Percentiles rank a stretch among this genome's conserved stretches.
phyloP scores from a whole-genome alignment of 306 rosid species.

The Quercus suber region DNA sequence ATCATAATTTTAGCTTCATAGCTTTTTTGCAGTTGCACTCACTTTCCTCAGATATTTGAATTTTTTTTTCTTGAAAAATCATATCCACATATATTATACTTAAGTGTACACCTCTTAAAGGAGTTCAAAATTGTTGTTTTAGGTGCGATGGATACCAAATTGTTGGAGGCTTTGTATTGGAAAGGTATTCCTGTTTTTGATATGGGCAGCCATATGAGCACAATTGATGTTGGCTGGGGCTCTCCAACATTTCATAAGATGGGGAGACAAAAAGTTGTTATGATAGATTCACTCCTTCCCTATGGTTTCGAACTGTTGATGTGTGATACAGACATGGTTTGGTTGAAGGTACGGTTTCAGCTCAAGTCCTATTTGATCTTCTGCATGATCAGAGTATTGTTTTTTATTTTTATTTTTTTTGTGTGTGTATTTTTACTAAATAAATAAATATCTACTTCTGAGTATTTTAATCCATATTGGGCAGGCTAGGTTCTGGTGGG shows the following conservation, averaged over 20 bases:
- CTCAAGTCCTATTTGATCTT: not conserved
- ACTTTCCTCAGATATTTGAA: slow-evolving; percentile 2
- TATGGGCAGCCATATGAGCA: slow-evolving; percentile 99
- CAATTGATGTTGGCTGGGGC: slow-evolving; percentile 97
- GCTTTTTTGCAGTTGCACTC: slow-evolving; percentile 2
- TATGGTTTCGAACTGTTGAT: slow-evolving; percentile 81
- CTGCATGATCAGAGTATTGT: not conserved
- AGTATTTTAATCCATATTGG: not conserved
- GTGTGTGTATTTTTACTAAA: not conserved
- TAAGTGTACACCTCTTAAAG: slow-evolving; percentile 16
- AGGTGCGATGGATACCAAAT: slow-evolving; percentile 97
- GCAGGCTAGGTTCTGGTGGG: not conserved
- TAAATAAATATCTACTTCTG: not conserved
- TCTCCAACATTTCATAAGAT: slow-evolving; percentile 94
- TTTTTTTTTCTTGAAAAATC: slow-evolving; percentile 2
- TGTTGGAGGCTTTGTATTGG: slow-evolving; percentile 93
- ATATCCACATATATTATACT: not conserved
- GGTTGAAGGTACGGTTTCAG: slow-evolving; percentile 74
- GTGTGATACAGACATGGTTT: slow-evolving; percentile 99
- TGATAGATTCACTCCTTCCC: slow-evolving; percentile 82
- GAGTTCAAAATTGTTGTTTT: slow-evolving; percentile 31
- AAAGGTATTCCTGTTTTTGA: slow-evolving; percentile 93
- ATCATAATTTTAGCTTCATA: not conserved
- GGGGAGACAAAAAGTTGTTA: slow-evolving; percentile 94
- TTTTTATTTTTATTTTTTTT: not conserved